Evolutionary conservation across 257 asterid genomes (phyloP).

Genomic region (Solanum neorickii): DNA sequence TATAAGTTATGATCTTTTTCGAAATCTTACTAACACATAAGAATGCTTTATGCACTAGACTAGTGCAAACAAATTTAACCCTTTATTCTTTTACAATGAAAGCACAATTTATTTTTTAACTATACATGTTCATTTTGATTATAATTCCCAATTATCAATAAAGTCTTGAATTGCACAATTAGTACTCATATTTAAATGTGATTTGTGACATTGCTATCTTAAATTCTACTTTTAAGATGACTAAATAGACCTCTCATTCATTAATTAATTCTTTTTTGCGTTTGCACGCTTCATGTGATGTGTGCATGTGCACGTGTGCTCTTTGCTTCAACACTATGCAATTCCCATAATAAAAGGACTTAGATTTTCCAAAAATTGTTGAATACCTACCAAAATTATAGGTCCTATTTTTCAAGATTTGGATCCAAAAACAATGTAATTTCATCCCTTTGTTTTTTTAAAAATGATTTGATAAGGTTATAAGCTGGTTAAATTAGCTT

Average conservation of each 20-base stretch:
- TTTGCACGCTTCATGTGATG: neutral
- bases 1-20: too few relatives aligned
- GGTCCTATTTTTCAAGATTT: neutral
- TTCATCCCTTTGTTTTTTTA: neutral
- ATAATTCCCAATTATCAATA: neutral
- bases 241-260: conserved; percentile 22
- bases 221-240: conserved; percentile 12
- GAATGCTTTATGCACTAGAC: neutral
- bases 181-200: neutral
- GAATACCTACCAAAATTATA: neutral
- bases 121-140: neutral
- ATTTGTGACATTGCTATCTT: conserved; percentile 4
- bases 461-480: neutral
- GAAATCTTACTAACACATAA: neutral
- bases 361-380: neutral
- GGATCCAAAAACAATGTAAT: conserved; percentile 4
- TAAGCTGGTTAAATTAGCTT: neutral
- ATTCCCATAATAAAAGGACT: conserved; percentile 15
- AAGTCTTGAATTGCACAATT: neutral
- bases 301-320: conserved; percentile 35
- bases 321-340: conserved; percentile 22
- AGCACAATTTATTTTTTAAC: neutral
- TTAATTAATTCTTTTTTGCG: neutral
- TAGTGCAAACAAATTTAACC: neutral
- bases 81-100: neutral